Conservation (phyloP, 2,329 filamentous ascomycete species). For the Thelonectria olida region DNA sequence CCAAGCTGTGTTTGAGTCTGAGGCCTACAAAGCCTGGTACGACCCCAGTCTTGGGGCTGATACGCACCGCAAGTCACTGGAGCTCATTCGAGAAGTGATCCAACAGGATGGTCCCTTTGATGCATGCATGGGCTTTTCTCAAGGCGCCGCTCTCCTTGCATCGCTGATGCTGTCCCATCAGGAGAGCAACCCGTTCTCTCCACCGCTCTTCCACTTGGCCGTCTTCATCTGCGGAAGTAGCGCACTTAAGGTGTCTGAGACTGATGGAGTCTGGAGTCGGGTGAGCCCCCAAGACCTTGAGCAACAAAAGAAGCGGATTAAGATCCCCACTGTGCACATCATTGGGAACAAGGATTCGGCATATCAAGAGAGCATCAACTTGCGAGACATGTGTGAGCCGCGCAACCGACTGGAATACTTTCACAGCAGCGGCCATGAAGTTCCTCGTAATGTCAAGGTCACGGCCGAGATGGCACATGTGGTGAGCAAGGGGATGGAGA, state of each 20-base stretch:
- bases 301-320: not conserved
- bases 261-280: conserved; percentile 1
- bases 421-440: conserved; percentile 1
- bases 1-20: not conserved
- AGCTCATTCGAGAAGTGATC: conserved; percentile 5
- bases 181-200: not conserved
- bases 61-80: not conserved
- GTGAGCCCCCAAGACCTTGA: not conserved
- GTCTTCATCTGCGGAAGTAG: conserved; percentile 19
- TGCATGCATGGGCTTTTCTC: conserved; percentile 11
- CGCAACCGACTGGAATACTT: conserved; percentile 2
- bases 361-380: conserved; percentile 10
- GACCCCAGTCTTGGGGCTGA: not conserved
- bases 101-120: conserved; percentile 9
- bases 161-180: conserved; percentile 6
- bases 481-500: conserved; percentile 8
- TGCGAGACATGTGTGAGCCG: conserved; percentile 11
- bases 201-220: not conserved
- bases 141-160: conserved; percentile 6
- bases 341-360: conserved; percentile 1
- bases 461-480: conserved; percentile 5
- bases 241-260: not conserved
- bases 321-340: conserved; percentile 10
- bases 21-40: conserved; percentile 12
- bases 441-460: not conserved